Evolutionary conservation across 1,284 basidiomycete species (phyloP), one percentile per base, ranked within the genome.

Genomic region (Fomitopsis schrenkii): DNA sequence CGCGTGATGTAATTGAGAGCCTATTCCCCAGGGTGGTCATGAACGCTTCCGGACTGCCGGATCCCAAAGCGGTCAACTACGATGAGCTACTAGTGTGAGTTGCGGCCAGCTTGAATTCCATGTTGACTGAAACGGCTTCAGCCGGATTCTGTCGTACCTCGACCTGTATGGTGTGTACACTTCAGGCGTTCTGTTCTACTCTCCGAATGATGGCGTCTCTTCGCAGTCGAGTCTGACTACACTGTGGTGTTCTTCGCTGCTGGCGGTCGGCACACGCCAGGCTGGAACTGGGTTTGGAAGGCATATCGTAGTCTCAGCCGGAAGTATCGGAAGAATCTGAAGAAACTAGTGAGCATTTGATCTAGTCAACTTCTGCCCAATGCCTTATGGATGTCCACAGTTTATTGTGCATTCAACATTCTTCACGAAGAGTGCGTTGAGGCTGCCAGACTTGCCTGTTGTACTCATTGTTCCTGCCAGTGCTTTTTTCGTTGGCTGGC

Each of bases 221-320:
- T 40, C 41, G n/a, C 60, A 93, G 91, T 93, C 58, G 93, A 95
- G 71, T 89, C 90, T 55, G 92, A 94, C 75, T 95, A 95, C 68
- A 90, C 90, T 1, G 85, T 94, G 44, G 83, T 94, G 14, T 94
- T 94, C 75, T 90, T 95, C 66, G 90, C 92, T 33, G 88, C 91
- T 2, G 93, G 91, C n/a, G 85, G 84, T 2, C 80, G 78, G 64
- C 78, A 93, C 74, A 83, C 86, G 2, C 93, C 93, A 8, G 82
- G 83, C 41, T 94, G 93, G 93, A 92, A 88, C 65, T 95, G 92
- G 92, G 83, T 94, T 36, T 94, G 93, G 93, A 93, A 92, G 69
- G 90, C 91, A 1, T 94, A 94, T 71, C 81, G 91, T 33, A 88
- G 88, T 69, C 76, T 94, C 44, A 90, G 83, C 70, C 79, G 91